These are phyloP conservation scores for Xylaria telfairii DNA, from an alignment of 495 filamentous ascomycete species.

Conservation along the genomic window DNA sequence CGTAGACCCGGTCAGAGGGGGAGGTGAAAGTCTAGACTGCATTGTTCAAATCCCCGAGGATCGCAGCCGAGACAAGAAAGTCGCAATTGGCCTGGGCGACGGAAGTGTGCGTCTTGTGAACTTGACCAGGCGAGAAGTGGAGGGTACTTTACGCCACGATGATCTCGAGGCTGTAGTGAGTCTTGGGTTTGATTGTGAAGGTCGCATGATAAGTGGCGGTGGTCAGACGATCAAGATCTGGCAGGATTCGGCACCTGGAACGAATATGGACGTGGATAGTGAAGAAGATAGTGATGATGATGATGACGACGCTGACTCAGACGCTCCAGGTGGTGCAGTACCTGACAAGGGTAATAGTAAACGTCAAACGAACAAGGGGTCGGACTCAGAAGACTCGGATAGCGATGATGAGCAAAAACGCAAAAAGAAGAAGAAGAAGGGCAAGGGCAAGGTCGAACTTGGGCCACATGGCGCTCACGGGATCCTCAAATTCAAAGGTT, in stretches of 20 bases:
- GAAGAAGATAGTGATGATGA: conserved; percentile 52
- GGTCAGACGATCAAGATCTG: conserved; percentile 86
- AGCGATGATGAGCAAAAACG: conserved; percentile 38
- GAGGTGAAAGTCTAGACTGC: conserved; percentile 72
- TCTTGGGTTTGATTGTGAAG: conserved; percentile 79
- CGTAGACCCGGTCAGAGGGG: conserved; percentile 65
- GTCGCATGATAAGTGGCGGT: conserved; percentile 85
- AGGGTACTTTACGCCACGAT: conserved; percentile 70
- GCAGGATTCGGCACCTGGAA: conserved; percentile 60
- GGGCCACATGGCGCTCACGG: conserved; percentile 59
- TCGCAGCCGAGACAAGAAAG: conserved; percentile 68
- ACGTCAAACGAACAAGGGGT: conserved; percentile 52
- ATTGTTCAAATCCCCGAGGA: conserved; percentile 70
- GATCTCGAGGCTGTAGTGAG: conserved; percentile 82
- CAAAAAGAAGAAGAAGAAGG: conserved; percentile 52
- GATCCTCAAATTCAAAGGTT: conserved; percentile 67
- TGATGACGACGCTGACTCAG: conserved; percentile 51
- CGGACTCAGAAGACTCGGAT: conserved; percentile 40
- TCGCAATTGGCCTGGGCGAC: conserved; percentile 78
- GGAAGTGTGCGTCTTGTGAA: conserved; percentile 61
- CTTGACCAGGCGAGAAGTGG: conserved; percentile 49
- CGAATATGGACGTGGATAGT: conserved; percentile 48
- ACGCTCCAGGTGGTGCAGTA: conserved; percentile 47
- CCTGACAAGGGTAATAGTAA: conserved; percentile 44
- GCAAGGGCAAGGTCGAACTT: conserved; percentile 59